Evolutionary conservation across 1,284 basidiomycete genomes (phyloP).

Genomic region (Ceratobasidium sp.): DNA sequence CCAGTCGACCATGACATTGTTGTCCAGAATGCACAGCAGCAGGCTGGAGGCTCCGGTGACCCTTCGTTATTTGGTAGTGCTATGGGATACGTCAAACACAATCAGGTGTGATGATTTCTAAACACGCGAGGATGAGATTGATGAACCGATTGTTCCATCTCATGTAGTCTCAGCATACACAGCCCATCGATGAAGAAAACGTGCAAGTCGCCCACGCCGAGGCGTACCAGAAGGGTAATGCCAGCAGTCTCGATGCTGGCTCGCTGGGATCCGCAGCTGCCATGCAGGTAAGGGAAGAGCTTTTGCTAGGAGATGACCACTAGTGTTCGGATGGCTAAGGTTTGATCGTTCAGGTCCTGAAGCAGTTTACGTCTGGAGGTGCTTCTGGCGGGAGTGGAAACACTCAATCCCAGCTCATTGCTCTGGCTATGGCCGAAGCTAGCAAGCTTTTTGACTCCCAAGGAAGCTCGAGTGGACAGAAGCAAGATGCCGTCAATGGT

Average conservation of each 20-base stretch:
- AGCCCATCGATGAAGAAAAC: slow-evolving; percentile 74
- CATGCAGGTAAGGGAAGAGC: slow-evolving; percentile 65
- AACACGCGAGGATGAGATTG: no score
- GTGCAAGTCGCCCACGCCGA: slow-evolving; percentile 66
- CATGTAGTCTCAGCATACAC: slow-evolving; percentile 44
- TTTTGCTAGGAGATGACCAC: not conserved
- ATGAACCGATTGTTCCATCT: no score
- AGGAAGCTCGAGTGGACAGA: slow-evolving; percentile 70
- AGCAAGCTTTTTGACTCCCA: slow-evolving; percentile 78
- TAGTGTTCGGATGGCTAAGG: not conserved
- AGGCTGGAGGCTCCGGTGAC: slow-evolving; percentile 65
- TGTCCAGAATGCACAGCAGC: slow-evolving; percentile 61
- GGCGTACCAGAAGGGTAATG: slow-evolving; percentile 67
- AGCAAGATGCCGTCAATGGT: slow-evolving; percentile 84
- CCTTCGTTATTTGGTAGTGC: slow-evolving; percentile 66
- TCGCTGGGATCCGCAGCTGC: slow-evolving; percentile 82
- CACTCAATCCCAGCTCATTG: slow-evolving; percentile 69
- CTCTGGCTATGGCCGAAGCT: slow-evolving; percentile 85
- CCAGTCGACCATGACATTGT: slow-evolving; percentile 73
- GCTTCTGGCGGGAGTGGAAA: slow-evolving; percentile 55
- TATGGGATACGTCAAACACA: slow-evolving; percentile 64
- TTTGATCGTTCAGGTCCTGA: slow-evolving; percentile 62
- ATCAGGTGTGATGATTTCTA: slow-evolving; percentile 61
- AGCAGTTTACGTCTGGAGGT: slow-evolving; percentile 69
- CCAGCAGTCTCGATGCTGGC: slow-evolving; percentile 66